These are phyloP conservation scores for Trypethelium eluteriae DNA, from an alignment of 495 filamentous ascomycete genomes.

Conservation along the genomic window DNA sequence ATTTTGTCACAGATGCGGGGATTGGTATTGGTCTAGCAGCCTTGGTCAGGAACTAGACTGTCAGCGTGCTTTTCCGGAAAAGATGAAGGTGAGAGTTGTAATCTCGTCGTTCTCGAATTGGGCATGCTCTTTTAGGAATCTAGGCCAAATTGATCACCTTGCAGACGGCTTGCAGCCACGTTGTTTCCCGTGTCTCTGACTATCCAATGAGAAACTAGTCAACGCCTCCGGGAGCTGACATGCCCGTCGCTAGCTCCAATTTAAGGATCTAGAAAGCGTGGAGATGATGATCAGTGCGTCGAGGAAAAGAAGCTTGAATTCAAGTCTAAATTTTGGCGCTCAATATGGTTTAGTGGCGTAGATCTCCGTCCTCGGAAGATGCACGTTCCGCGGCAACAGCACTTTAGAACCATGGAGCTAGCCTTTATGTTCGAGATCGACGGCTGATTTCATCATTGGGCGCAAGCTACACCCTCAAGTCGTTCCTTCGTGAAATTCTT, in stretches of 20 bases:
- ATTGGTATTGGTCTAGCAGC: background rate
- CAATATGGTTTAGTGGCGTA: background rate
- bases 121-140: no score
- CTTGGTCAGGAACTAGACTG: background rate
- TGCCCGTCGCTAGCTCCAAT: background rate
- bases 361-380: slow-evolving; percentile 1
- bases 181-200: background rate
- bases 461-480: background rate
- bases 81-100: background rate
- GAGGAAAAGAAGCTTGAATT: slow-evolving; percentile 11
- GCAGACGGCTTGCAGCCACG: background rate
- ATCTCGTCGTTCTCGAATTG: no score
- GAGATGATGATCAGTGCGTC: background rate
- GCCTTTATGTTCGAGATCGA: background rate
- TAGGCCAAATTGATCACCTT: background rate
- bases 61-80: background rate
- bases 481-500: no score
- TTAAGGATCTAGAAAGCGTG: background rate
- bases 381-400: background rate
- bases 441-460: background rate
- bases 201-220: background rate
- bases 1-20: background rate
- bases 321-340: slow-evolving; percentile 5
- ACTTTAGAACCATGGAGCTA: background rate
- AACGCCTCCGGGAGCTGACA: background rate